Evolutionary conservation across 177 flowering plant species (phyloP).

Genomic region (Vitis hybrid): DNA sequence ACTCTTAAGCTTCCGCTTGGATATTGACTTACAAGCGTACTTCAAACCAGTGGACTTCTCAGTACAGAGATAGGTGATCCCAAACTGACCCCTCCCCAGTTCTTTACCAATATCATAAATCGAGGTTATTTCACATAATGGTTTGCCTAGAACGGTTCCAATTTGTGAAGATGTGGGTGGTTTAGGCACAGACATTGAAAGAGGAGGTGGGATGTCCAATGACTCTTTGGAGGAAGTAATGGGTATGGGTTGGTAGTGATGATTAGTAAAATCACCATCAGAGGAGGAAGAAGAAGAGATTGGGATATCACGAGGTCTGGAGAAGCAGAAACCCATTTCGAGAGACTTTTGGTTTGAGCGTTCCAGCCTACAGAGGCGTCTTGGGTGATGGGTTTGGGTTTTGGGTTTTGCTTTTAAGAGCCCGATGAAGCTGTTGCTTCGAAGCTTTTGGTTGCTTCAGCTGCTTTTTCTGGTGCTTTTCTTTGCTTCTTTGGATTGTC

Average conservation of each 20-base stretch:
- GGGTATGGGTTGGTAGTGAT: constrained; percentile 6
- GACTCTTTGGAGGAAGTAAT: background rate
- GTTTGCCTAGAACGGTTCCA: constrained; percentile 48
- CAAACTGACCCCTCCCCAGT: constrained; percentile 89
- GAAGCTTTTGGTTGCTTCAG: background rate
- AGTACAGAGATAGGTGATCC: constrained; percentile 71
- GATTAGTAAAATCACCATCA: constrained; percentile 25
- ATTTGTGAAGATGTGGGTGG: constrained; percentile 21
- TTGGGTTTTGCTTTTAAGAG: background rate
- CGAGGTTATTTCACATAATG: constrained; percentile 46
- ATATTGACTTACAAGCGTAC: constrained; percentile 91
- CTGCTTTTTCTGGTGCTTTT: constrained; percentile 23
- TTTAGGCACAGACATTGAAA: constrained; percentile 13
- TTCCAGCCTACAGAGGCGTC: background rate
- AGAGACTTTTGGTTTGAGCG: background rate
- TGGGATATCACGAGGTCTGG: constrained; percentile 37
- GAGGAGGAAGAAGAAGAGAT: constrained; percentile 39
- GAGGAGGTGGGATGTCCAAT: constrained; percentile 6
- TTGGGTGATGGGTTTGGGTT: background rate
- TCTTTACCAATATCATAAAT: constrained; percentile 60
- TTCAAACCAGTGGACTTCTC: constrained; percentile 55
- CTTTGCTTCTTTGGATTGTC: constrained; percentile 21
- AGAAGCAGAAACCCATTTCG: constrained; percentile 44
- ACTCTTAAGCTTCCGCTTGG: constrained; percentile 54
- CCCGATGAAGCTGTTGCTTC: constrained; percentile 3